Evolutionary conservation across 495 filamentous ascomycete genomes (phyloP).

Genomic region (Zalerion maritima): DNA sequence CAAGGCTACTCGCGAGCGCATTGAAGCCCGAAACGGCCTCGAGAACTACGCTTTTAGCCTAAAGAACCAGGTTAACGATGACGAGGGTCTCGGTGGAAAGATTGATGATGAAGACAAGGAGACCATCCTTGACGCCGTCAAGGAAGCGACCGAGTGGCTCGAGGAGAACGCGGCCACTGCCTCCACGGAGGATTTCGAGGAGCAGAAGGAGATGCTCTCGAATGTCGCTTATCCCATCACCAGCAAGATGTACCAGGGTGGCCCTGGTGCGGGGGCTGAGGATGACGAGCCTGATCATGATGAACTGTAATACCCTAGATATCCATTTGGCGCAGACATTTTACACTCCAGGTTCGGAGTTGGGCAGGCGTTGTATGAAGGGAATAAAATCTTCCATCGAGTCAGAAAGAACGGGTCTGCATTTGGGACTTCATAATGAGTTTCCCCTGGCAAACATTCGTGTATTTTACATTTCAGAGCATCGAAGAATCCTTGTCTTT

Average conservation of each 20-base stretch:
- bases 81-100: constrained; percentile 93
- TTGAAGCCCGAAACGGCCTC: constrained; percentile 87
- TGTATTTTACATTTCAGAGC: too few relatives aligned
- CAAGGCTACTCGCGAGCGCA: constrained; percentile 88
- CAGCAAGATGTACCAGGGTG: constrained; percentile 80
- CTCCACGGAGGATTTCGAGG: constrained; percentile 85
- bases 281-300: constrained; percentile 78
- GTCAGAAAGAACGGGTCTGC: too few relatives aligned
- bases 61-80: constrained; percentile 98
- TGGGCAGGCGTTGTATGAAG: too few relatives aligned
- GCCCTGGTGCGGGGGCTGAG: constrained; percentile 44
- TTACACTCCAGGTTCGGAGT: too few relatives aligned
- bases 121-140: constrained; percentile 86
- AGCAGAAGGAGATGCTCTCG: constrained; percentile 98
- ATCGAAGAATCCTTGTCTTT: too few relatives aligned
- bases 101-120: constrained; percentile 99
- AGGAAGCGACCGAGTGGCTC: constrained; percentile 94
- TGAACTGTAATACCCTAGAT: constrained; percentile 68
- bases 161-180: constrained; percentile 88
- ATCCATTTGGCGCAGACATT: too few relatives aligned
- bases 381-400: too few relatives aligned
- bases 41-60: constrained; percentile 95
- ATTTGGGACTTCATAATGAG: too few relatives aligned
- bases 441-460: too few relatives aligned
- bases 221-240: constrained; percentile 97